Percentiles rank a stretch among this genome's conserved stretches.
Evolutionary conservation across 306 rosid genomes (phyloP).

Genomic region (Glycine soja): DNA sequence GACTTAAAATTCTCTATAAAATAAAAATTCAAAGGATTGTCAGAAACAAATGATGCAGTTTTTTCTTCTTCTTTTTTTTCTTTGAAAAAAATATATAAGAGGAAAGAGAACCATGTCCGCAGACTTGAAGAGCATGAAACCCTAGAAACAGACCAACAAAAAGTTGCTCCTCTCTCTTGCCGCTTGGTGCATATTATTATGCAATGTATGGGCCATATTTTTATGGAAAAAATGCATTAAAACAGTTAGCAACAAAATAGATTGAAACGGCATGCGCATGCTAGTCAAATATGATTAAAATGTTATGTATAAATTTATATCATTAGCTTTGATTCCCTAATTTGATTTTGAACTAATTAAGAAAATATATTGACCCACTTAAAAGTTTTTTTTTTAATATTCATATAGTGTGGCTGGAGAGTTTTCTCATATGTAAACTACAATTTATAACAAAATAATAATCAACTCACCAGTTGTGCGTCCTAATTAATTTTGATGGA

Average conservation of each 20-base stretch:
- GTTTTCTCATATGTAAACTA: background rate
- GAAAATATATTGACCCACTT: background rate
- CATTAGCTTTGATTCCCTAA: conserved; percentile 5
- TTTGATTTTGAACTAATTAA: background rate
- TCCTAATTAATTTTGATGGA: background rate
- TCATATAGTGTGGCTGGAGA: background rate
- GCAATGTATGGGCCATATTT: background rate
- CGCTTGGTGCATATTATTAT: background rate
- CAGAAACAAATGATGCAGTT: background rate
- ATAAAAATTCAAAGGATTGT: too few relatives aligned
- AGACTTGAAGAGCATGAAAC: background rate
- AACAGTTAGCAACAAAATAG: too few relatives aligned
- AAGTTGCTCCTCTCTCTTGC: background rate
- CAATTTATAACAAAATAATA: background rate
- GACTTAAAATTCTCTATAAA: too few relatives aligned
- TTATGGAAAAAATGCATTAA: background rate
- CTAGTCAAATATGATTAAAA: conserved; percentile 1
- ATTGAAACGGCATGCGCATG: background rate
- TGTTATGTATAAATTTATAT: background rate
- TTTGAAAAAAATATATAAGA: background rate
- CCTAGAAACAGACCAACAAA: background rate
- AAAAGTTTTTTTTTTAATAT: background rate
- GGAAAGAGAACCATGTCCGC: background rate
- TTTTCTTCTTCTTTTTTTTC: background rate
- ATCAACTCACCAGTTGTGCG: background rate